Conservation (phyloP, 2,329 filamentous ascomycete genomes). For the Exserohilum turcica region DNA sequence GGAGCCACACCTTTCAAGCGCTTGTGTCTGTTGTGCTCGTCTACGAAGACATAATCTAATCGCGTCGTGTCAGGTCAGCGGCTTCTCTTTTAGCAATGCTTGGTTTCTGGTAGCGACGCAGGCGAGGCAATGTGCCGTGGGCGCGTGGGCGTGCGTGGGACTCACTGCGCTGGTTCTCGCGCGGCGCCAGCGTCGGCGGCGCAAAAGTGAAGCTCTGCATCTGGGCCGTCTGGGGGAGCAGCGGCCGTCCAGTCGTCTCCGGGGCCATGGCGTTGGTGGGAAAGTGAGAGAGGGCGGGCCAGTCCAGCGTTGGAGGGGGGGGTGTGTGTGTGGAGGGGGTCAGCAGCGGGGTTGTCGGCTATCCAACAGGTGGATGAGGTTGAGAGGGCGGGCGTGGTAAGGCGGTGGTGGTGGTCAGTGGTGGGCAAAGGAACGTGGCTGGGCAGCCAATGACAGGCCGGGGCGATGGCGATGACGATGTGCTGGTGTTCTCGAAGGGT, state of each 20-base stretch:
- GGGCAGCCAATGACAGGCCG: slow-evolving; percentile 34
- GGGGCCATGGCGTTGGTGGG: slow-evolving; percentile 59
- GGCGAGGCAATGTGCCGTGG: too few species aligned
- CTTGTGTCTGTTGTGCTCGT: slow-evolving; percentile 98
- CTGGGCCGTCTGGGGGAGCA: slow-evolving; percentile 69
- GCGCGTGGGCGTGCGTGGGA: slow-evolving; percentile 11
- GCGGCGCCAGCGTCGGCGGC: slow-evolving; percentile 65
- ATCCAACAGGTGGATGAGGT: slow-evolving; percentile 34
- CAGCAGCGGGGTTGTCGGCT: slow-evolving; percentile 43
- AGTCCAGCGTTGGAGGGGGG: slow-evolving; percentile 10
- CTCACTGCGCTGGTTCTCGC: slow-evolving; percentile 86
- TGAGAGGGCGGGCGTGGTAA: slow-evolving; percentile 26
- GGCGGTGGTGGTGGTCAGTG: too few species aligned
- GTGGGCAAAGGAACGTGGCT: slow-evolving; percentile 15
- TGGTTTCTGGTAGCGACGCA: too few species aligned
- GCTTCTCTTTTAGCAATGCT: background rate
- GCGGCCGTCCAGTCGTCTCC: slow-evolving; percentile 65
- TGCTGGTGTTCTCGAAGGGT: too few species aligned
- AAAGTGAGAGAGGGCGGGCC: slow-evolving; percentile 9
- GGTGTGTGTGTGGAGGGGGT: slow-evolving; percentile 27
- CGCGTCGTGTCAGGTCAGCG: slow-evolving; percentile 26
- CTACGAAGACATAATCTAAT: slow-evolving; percentile 96
- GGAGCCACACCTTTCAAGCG: slow-evolving; percentile 77
- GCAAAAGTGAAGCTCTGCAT: slow-evolving; percentile 80
- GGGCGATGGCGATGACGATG: slow-evolving; percentile 13